Percentiles rank a stretch among this genome's conserved stretches.
These are phyloP conservation scores for Artomyces pyxidatus DNA, from an alignment of 768 basidiomycete species.

Conservation along the genomic window DNA sequence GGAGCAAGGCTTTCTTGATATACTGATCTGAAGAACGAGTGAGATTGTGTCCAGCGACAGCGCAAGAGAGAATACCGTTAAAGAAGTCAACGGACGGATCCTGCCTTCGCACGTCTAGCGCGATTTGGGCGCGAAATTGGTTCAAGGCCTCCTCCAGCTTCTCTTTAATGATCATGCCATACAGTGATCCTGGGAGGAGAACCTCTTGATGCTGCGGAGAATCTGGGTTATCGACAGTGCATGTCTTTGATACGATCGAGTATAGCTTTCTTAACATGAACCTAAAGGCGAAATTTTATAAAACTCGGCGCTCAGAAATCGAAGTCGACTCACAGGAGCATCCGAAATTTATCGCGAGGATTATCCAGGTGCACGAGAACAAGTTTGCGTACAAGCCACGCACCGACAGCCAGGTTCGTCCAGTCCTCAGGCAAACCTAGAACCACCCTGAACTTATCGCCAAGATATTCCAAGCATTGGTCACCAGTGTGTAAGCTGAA, in stretches of 20 bases:
- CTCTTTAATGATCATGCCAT: slow-evolving; percentile 98
- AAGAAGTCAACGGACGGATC: slow-evolving; percentile 76
- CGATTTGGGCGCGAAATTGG: slow-evolving; percentile 60
- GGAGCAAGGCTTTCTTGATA: slow-evolving; percentile 62
- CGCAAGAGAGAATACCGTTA: slow-evolving; percentile 51
- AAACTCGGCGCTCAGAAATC: not conserved
- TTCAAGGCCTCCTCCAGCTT: slow-evolving; percentile 85
- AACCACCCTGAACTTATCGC: slow-evolving; percentile 93
- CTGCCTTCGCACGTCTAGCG: slow-evolving; percentile 67
- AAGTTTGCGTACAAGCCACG: slow-evolving; percentile 76
- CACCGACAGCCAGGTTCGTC: slow-evolving; percentile 75
- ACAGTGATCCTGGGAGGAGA: slow-evolving; percentile 84
- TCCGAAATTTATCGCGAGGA: slow-evolving; percentile 88
- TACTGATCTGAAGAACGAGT: slow-evolving; percentile 56
- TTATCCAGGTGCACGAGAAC: slow-evolving; percentile 84
- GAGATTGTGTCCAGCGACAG: not conserved
- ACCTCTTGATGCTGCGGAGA: slow-evolving; percentile 99
- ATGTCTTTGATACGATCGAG: slow-evolving; percentile 80
- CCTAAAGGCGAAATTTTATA: slow-evolving; percentile 30
- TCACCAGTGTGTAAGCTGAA: slow-evolving; percentile 82
- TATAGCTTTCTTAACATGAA: slow-evolving; percentile 98
- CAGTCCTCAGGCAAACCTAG: slow-evolving; percentile 89
- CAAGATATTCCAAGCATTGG: slow-evolving; percentile 90
- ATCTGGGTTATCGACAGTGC: slow-evolving; percentile 94
- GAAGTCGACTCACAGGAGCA: slow-evolving; percentile 68